phyloP scores from a whole-genome alignment of 257 asterid species.

The Primulina huaijiensis region DNA sequence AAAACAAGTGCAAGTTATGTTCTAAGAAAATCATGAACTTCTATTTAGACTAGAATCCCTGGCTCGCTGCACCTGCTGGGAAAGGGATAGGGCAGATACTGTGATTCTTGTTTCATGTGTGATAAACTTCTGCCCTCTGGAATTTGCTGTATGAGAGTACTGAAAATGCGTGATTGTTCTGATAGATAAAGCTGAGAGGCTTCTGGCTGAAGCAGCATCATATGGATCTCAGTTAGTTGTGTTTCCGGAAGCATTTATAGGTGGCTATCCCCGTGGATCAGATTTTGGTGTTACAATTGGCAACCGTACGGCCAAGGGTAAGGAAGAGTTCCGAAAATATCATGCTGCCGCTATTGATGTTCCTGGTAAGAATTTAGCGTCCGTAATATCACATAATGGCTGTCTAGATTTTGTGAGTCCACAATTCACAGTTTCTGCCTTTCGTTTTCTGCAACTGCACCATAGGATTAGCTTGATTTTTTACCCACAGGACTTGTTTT shows the following conservation, averaged over 20 bases:
- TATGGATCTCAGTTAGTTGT: slow-evolving; percentile 87
- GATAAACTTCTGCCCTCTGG: background rate
- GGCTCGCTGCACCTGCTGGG: too few relatives aligned
- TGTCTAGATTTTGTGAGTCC: background rate
- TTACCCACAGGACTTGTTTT: background rate
- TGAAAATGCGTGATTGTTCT: background rate
- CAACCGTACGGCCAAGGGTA: slow-evolving; percentile 84
- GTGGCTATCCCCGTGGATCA: slow-evolving; percentile 98
- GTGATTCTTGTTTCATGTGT: slow-evolving; percentile 6
- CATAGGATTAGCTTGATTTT: background rate
- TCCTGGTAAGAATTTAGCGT: slow-evolving; percentile 56
- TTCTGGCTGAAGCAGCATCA: slow-evolving; percentile 90
- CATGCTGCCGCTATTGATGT: slow-evolving; percentile 92
- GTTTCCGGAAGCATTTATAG: slow-evolving; percentile 96
- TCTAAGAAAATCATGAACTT: too few relatives aligned
- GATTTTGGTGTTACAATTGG: slow-evolving; percentile 83
- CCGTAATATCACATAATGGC: slow-evolving; percentile 5
- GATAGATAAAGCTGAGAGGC: slow-evolving; percentile 91
- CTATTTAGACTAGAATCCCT: too few relatives aligned
- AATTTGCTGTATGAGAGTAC: background rate
- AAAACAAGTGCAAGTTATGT: too few relatives aligned
- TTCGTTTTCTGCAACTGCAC: background rate
- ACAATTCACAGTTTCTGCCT: background rate
- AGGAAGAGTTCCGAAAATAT: slow-evolving; percentile 83
- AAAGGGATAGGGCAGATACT: background rate